Percentiles rank a stretch among this genome's conserved stretches.
These are phyloP conservation scores for Taiozyma sp. DNA, from an alignment of 1,139 yeast genomes.

Conservation along the genomic window DNA sequence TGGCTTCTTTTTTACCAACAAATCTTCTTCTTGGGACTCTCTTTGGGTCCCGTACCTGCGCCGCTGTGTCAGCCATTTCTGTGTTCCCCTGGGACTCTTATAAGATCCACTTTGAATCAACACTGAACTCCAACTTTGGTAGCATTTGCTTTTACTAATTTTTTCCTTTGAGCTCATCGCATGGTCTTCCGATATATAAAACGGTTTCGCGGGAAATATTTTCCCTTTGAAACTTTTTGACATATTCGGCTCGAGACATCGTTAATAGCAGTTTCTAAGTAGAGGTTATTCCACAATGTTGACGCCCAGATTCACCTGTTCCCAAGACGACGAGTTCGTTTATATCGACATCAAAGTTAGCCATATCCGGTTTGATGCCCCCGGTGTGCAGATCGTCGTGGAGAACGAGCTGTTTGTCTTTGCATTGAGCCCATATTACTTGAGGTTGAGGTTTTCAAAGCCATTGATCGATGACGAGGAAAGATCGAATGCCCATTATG, in stretches of 20 bases:
- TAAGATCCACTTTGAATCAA: background rate
- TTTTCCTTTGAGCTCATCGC: background rate
- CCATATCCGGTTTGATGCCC: constrained; percentile 64
- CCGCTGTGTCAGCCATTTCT: background rate
- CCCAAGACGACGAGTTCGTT: constrained; percentile 73
- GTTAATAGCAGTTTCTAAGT: too few species aligned
- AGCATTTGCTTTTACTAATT: background rate
- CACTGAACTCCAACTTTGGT: too few species aligned
- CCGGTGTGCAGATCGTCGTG: constrained; percentile 71
- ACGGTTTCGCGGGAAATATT: background rate
- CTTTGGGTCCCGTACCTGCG: constrained; percentile 5
- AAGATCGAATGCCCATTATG: constrained; percentile 55
- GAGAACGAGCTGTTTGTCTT: constrained; percentile 73
- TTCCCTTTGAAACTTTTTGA: background rate
- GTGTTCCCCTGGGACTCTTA: too few species aligned
- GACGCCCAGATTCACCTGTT: constrained; percentile 76
- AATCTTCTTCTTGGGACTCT: constrained; percentile 39
- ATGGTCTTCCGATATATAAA: background rate
- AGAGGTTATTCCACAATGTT: constrained; percentile 42
- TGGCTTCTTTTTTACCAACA: constrained; percentile 34
- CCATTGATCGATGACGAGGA: constrained; percentile 70
- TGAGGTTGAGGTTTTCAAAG: constrained; percentile 73
- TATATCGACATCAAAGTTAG: constrained; percentile 55
- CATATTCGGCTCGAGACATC: background rate
- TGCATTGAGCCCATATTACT: constrained; percentile 83